Evolutionary conservation across 2,329 filamentous ascomycete species (phyloP).

Genomic region (Leptosphaerulina australis): DNA sequence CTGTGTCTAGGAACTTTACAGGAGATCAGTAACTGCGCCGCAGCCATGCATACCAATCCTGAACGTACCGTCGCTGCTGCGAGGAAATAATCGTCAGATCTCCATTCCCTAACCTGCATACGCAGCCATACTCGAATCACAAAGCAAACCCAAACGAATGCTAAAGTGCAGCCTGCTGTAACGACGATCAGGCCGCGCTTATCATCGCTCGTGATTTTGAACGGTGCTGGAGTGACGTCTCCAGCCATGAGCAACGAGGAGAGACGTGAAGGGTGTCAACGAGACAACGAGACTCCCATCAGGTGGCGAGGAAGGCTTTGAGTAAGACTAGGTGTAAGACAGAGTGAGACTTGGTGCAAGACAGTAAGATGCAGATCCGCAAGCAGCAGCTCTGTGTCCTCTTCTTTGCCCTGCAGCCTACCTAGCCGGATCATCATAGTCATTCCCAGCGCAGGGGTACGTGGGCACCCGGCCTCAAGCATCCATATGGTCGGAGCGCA

Average conservation of each 20-base stretch:
- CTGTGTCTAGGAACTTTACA: constrained; percentile 34
- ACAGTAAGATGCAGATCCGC: constrained; percentile 1
- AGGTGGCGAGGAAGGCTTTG: constrained; percentile 7
- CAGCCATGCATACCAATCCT: background rate
- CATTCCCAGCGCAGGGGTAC: constrained; percentile 14
- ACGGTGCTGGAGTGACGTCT: constrained; percentile 35
- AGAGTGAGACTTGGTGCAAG: constrained; percentile 3
- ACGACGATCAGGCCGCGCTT: constrained; percentile 45
- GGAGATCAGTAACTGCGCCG: constrained; percentile 17
- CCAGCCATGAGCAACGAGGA: constrained; percentile 25
- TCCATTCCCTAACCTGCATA: constrained; percentile 38
- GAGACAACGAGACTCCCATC: constrained; percentile 8
- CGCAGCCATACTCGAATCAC: constrained; percentile 41
- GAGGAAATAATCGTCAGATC: constrained; percentile 39
- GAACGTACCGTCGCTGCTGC: constrained; percentile 30
- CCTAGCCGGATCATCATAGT: constrained; percentile 8
- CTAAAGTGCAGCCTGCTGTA: constrained; percentile 33
- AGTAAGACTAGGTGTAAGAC: constrained; percentile 2
- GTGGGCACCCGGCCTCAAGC: constrained; percentile 13
- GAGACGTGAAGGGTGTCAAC: constrained; percentile 5
- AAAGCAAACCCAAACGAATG: constrained; percentile 41
- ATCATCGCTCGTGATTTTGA: constrained; percentile 37
- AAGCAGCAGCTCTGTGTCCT: constrained; percentile 11
- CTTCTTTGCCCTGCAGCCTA: constrained; percentile 14
- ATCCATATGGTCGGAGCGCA: constrained; percentile 4